phyloP scores from a whole-genome alignment of 345 rosid species.

The Moricandia moricandioides region DNA sequence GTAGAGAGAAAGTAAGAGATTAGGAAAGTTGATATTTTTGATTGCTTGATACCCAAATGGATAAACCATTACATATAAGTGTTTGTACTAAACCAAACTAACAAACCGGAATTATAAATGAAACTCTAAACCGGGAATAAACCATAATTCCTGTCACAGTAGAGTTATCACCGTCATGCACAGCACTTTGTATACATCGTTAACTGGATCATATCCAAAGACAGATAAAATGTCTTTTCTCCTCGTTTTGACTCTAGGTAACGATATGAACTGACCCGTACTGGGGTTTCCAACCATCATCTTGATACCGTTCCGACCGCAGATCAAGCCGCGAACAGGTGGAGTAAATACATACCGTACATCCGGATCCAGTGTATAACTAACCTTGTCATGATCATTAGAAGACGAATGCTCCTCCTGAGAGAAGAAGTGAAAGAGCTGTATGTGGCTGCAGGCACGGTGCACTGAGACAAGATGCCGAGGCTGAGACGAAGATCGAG shows the following conservation, averaged over 20 bases:
- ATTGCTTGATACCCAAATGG: no score
- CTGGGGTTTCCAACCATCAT: neutral
- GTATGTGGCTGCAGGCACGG: neutral
- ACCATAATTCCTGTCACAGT: no score
- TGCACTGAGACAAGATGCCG: neutral
- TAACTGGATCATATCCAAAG: neutral
- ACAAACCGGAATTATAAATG: no score
- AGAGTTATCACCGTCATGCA: neutral
- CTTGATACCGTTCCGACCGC: neutral
- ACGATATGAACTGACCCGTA: neutral
- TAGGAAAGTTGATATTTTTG: no score
- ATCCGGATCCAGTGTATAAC: neutral
- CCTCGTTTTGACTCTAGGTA: neutral
- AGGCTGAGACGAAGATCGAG: neutral
- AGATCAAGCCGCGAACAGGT: neutral
- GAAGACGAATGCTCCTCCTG: neutral
- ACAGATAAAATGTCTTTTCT: neutral
- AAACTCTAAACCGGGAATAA: no score
- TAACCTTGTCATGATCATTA: neutral
- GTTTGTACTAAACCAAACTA: no score
- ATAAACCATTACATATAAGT: no score
- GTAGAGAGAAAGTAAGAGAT: no score
- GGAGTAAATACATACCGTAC: neutral
- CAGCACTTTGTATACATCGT: neutral
- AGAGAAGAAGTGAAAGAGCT: neutral